Conservation (phyloP, 2,329 filamentous ascomycete species). For the Claviceps spartinae region DNA sequence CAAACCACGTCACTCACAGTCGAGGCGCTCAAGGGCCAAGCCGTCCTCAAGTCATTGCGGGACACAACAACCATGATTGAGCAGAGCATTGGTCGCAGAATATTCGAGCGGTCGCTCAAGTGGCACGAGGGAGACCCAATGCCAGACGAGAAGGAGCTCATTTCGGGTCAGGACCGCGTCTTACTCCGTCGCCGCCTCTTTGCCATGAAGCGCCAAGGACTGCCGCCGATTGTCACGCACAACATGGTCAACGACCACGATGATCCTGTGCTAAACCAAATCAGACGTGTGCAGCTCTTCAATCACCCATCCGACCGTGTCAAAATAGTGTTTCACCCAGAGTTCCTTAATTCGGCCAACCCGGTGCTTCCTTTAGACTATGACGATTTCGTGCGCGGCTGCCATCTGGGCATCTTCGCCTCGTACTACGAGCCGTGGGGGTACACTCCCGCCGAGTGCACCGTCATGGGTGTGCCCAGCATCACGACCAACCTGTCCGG, state of each 20-base stretch:
- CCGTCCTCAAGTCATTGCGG: conserved; percentile 88
- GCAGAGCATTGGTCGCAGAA: conserved; percentile 77
- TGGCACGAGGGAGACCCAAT: conserved; percentile 92
- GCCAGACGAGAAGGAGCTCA: conserved; percentile 92
- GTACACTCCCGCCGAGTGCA: conserved; percentile 95
- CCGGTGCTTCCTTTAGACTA: conserved; percentile 93
- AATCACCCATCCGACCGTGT: conserved; percentile 91
- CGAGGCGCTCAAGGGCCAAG: conserved; percentile 90
- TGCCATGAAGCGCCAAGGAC: conserved; percentile 83
- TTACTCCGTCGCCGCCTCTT: conserved; percentile 83
- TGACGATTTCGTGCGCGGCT: conserved; percentile 95
- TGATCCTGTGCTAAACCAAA: conserved; percentile 90
- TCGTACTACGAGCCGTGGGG: conserved; percentile 99
- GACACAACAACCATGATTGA: conserved; percentile 92
- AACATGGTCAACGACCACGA: conserved; percentile 95
- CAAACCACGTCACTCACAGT: conserved; percentile 92
- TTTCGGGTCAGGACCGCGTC: conserved; percentile 83
- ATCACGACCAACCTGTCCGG: conserved; percentile 97
- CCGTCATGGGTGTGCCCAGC: conserved; percentile 95
- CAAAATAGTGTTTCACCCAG: conserved; percentile 95
- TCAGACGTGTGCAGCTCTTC: conserved; percentile 90
- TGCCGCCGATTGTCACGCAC: conserved; percentile 94
- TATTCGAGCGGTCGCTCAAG: conserved; percentile 86
- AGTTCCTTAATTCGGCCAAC: conserved; percentile 92
- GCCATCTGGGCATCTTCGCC: conserved; percentile 86